phyloP scores from a whole-genome alignment of 768 basidiomycete species.

The Fibroporia radiculosa region DNA sequence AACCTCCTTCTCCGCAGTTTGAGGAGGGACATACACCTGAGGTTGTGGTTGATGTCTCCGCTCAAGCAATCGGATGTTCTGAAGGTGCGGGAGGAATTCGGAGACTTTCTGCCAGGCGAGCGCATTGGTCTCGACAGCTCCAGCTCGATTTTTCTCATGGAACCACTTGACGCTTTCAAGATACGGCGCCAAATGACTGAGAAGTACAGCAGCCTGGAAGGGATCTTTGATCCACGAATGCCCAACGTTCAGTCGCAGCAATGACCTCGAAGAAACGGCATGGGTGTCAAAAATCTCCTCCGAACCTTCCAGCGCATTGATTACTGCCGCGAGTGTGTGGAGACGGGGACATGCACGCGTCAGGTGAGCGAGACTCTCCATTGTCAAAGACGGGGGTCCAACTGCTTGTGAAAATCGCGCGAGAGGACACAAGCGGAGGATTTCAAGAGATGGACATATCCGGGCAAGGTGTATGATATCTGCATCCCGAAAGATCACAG shows the following conservation, averaged over 20 bases:
- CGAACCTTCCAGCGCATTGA: constrained; percentile 46
- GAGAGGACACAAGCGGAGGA: constrained; percentile 58
- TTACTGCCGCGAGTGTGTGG: constrained; percentile 57
- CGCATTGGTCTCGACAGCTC: constrained; percentile 59
- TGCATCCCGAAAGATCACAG: constrained; percentile 51
- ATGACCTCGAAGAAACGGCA: constrained; percentile 51
- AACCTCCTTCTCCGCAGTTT: constrained; percentile 34
- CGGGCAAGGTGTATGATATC: constrained; percentile 54
- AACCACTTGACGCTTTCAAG: constrained; percentile 70
- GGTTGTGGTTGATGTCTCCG: constrained; percentile 31
- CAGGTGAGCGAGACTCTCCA: constrained; percentile 57
- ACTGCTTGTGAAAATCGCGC: constrained; percentile 52
- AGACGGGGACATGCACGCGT: constrained; percentile 50
- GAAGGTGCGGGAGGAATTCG: constrained; percentile 67
- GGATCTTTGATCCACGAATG: constrained; percentile 68
- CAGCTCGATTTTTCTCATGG: constrained; percentile 68
- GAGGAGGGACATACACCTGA: constrained; percentile 19
- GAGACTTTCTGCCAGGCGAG: constrained; percentile 61
- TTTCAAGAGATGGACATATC: constrained; percentile 62
- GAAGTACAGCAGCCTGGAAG: constrained; percentile 60
- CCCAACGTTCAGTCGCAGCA: constrained; percentile 66
- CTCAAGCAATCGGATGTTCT: constrained; percentile 56
- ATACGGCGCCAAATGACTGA: constrained; percentile 71
- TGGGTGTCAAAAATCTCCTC: constrained; percentile 39
- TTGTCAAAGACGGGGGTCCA: constrained; percentile 47